phyloP scores from a whole-genome alignment of 1,284 basidiomycete genomes.

The Melampsora abietis-canadensis region DNA sequence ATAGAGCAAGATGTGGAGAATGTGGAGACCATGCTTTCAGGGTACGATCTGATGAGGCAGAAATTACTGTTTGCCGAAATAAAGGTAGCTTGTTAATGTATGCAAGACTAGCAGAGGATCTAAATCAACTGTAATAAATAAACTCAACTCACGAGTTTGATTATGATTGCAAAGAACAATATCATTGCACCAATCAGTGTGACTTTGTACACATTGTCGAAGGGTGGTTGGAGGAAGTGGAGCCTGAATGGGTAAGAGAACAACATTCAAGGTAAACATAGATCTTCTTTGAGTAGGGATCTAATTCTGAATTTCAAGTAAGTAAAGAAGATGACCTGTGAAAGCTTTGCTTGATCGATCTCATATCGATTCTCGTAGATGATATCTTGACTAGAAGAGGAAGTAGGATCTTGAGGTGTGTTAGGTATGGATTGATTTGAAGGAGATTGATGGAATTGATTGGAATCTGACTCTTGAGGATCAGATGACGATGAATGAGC shows the following conservation, averaged over 20 bases:
- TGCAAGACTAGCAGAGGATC: background rate
- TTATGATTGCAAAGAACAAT: slow-evolving; percentile 86
- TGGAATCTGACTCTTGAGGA: too few species aligned
- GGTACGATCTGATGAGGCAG: slow-evolving; percentile 92
- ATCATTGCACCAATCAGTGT: slow-evolving; percentile 93
- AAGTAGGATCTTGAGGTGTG: too few species aligned
- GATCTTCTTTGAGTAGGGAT: background rate
- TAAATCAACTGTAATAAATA: slow-evolving; percentile 6
- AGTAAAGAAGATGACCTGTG: slow-evolving; percentile 1
- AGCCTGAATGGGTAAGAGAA: slow-evolving; percentile 6
- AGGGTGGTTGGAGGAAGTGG: slow-evolving; percentile 50
- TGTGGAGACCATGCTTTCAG: slow-evolving; percentile 93
- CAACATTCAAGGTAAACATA: background rate
- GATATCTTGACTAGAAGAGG: background rate
- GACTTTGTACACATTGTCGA: slow-evolving; percentile 53
- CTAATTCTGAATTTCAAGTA: background rate
- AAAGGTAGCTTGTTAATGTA: background rate
- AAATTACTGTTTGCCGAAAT: slow-evolving; percentile 63
- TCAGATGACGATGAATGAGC: background rate
- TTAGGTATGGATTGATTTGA: background rate
- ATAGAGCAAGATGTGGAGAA: slow-evolving; percentile 60
- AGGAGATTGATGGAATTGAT: too few species aligned
- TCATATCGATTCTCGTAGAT: slow-evolving; percentile 22
- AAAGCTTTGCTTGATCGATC: slow-evolving; percentile 15
- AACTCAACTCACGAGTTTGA: slow-evolving; percentile 66